These are phyloP conservation scores for Fraxinus greggii DNA, from an alignment of 305 asterid species.

Conservation along the genomic window DNA sequence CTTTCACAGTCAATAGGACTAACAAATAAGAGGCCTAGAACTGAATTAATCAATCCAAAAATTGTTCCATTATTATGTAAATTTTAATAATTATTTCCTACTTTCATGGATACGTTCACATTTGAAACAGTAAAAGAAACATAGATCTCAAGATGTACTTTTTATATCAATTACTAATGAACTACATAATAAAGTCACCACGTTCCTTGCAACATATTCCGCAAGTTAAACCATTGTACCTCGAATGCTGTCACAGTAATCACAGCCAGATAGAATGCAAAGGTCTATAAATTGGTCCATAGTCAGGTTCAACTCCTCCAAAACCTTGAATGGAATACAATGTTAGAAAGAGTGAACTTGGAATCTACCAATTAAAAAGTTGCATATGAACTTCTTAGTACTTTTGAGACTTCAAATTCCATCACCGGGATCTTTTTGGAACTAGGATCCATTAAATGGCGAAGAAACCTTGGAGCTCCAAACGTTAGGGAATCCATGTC, in stretches of 20 bases:
- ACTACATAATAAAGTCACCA: background rate
- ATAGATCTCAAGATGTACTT: background rate
- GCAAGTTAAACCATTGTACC: constrained; percentile 25
- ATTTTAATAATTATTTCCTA: background rate
- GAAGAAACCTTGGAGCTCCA: constrained; percentile 90
- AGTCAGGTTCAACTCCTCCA: constrained; percentile 79
- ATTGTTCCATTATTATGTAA: background rate
- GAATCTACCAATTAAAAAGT: constrained; percentile 18
- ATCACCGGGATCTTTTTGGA: constrained; percentile 91
- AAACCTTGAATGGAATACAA: constrained; percentile 44
- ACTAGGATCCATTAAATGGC: constrained; percentile 97
- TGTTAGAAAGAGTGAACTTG: constrained; percentile 18
- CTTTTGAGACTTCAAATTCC: constrained; percentile 96
- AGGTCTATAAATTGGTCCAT: constrained; percentile 98
- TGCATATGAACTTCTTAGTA: constrained; percentile 26
- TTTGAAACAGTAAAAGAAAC: background rate
- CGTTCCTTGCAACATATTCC: background rate
- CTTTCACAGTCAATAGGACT: background rate
- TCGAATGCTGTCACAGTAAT: constrained; percentile 83
- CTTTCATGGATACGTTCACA: background rate
- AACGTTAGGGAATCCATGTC: constrained; percentile 98
- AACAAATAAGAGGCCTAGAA: background rate
- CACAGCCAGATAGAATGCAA: constrained; percentile 95
- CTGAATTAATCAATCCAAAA: background rate
- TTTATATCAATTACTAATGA: background rate